Evolutionary conservation across 208 protist species (phyloP), one percentile per base, ranked within the genome.

Genomic region (Acanthamoeba rhysodes): DNA sequence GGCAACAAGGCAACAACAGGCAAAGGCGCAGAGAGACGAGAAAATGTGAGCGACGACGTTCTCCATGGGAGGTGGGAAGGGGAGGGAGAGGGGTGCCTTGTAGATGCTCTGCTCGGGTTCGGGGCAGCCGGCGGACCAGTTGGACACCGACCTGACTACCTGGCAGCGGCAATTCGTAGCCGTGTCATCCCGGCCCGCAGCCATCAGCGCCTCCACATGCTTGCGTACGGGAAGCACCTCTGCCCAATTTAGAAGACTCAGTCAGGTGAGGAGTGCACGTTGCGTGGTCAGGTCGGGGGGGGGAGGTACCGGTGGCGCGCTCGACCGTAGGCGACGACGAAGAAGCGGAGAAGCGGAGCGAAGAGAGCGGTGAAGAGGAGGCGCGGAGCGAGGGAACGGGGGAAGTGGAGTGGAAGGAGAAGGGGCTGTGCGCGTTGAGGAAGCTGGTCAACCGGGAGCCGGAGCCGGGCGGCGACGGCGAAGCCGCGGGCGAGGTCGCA

Each of bases 21-120:
- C 37, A 94, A 2, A 10, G 32, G 18, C 9, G 66, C 16, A 22
- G 10, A 20, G 53, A 20, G 53, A 20, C 16, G 53, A 57, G 41
- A 5, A 45, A 45, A 45, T 45, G 41, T 45, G 41, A 45, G 41
- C 41, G 4, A 5, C 41, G 41, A 5, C 41, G 2, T 45, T 45
- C 41, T 5, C 41, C 41, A 16, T 59, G 22, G 22, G 94, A 20
- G 76, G 62, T 68, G 82, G 95, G 66, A 2, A 2, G 64, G 64
- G 34, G 27, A 72, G 29, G 29, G 10, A n/a, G 20, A 10, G 24
- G 29, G 9, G 66, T 29, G 66, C 66, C 48, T 57, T 85, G 48
- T 85, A 85, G 22, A 85, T 37, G 48, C 76, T 85, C 48, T 85
- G 76, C 76, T 85, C 76, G 20, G 45, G 37, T 85, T 85, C 76